These are phyloP conservation scores for Malus sieversii DNA, from an alignment of 306 rosid genomes.

Conservation along the genomic window DNA sequence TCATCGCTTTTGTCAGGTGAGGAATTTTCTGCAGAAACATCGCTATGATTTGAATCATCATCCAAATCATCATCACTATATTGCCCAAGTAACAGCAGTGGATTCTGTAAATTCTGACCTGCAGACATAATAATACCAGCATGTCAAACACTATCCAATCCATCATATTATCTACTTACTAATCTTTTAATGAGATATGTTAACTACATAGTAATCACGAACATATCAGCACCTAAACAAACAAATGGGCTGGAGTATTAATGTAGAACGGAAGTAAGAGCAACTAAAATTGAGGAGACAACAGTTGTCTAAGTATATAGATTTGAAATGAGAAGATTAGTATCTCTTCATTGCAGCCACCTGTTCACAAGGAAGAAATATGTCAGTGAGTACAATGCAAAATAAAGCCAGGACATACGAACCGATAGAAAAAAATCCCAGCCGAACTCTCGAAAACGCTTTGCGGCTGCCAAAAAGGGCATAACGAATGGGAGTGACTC, in stretches of 20 bases:
- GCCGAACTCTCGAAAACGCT: constrained; percentile 69
- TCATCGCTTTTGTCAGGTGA: constrained; percentile 34
- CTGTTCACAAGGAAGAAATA: constrained; percentile 60
- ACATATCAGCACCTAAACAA: constrained; percentile 11
- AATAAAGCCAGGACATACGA: constrained; percentile 91
- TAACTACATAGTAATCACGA: constrained; percentile 11
- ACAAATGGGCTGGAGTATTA: neutral
- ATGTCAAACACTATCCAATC: constrained; percentile 37
- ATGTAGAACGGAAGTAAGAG: neutral
- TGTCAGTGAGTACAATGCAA: constrained; percentile 54
- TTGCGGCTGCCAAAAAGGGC: constrained; percentile 55
- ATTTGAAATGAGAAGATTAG: constrained; percentile 38
- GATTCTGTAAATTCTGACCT: constrained; percentile 72
- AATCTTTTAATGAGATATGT: neutral
- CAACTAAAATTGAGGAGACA: neutral
- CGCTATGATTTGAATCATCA: constrained; percentile 41
- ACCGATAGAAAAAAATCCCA: constrained; percentile 62
- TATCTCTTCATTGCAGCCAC: constrained; percentile 44
- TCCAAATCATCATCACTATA: constrained; percentile 86
- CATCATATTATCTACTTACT: constrained; percentile 6
- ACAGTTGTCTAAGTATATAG: constrained; percentile 7
- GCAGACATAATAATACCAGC: constrained; percentile 42
- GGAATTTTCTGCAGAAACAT: constrained; percentile 30
- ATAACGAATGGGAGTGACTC: constrained; percentile 56
- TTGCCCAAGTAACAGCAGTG: constrained; percentile 84